Evolutionary conservation across 2,329 filamentous ascomycete genomes (phyloP), one percentile per base, ranked within the genome.

Genomic region (Aspergillus cejpii): DNA sequence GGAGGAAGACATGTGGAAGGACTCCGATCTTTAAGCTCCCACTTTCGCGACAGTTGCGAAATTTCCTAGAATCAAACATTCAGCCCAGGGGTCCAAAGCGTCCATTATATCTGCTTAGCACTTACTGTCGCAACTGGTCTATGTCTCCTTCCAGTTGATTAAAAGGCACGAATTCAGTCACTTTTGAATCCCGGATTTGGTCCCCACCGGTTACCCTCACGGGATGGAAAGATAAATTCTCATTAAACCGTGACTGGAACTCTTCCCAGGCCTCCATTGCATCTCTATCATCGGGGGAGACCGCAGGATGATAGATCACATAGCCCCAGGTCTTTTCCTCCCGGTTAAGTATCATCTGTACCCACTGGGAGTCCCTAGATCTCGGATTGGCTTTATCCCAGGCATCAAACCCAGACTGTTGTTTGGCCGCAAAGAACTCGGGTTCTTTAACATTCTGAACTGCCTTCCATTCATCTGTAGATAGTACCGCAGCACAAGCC

Each of bases 1-100:
- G 37, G 15, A 51, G 26, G 11, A 51, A 40, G 5, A 51, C 49
- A 27, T 51, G 39, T 4, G 38, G 28, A 1, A 49, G 41, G 19
- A 49, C 38, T 3, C 47, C 47, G 1, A 29, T 23, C 20, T 43
- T 43, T 10, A 47, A 23, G 8, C 17, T 19, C 6, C 33, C 44
- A 10, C 39, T 37, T 10, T 43, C 44, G 21, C 49, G 43, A n/a
- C 39, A 43, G 14, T 15, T 14, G 20, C 44, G 39, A 42, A 47
- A 47, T 10, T 43, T 21, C 21, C 40, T 47, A 19, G 12, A 14
- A n/a, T n/a, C n/a, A n/a, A n/a, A n/a, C n/a, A n/a, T n/a, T n/a
- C n/a, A n/a, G n/a, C n/a, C n/a, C n/a, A n/a, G n/a, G n/a, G n/a
- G n/a, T n/a, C n/a, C n/a, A n/a, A n/a, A n/a, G n/a, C n/a, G n/a